Percentiles rank a stretch among this genome's conserved stretches.
phyloP scores from a whole-genome alignment of 768 basidiomycete genomes.

The Kwoniella dendrophila region DNA sequence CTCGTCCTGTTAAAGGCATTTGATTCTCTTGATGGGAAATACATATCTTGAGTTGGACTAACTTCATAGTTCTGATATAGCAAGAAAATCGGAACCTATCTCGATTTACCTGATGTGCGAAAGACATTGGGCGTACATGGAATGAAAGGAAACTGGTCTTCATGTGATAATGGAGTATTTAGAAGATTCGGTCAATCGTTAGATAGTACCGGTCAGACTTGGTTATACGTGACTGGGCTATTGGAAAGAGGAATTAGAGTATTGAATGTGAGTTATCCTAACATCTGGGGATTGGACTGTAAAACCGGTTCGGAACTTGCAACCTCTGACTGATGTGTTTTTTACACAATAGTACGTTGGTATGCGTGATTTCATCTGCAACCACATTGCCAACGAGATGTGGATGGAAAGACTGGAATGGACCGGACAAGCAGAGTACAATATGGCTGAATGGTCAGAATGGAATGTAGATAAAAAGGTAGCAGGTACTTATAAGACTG shows the following conservation, averaged over 20 bases:
- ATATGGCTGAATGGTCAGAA: conserved; percentile 58
- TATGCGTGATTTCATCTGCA: conserved; percentile 62
- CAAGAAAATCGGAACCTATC: conserved; percentile 63
- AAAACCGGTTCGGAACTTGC: background rate
- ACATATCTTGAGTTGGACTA: background rate
- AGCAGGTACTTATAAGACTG: conserved; percentile 65
- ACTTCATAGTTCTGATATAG: conserved; percentile 22
- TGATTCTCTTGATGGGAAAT: background rate
- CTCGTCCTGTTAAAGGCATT: too few species aligned
- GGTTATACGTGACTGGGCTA: conserved; percentile 66
- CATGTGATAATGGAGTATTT: conserved; percentile 63
- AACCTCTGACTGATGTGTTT: background rate
- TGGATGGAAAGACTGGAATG: conserved; percentile 77
- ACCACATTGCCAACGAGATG: conserved; percentile 70
- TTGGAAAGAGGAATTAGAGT: conserved; percentile 75
- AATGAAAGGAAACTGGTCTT: conserved; percentile 62
- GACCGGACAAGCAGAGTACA: conserved; percentile 66
- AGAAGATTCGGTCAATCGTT: conserved; percentile 62
- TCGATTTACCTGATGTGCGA: conserved; percentile 65
- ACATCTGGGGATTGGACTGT: background rate
- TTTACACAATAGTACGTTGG: conserved; percentile 24
- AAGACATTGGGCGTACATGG: conserved; percentile 64
- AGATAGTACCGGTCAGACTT: conserved; percentile 65
- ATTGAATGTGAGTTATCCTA: conserved; percentile 56
- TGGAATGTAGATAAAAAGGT: conserved; percentile 64